A percentile compares a stretch with the other conserved stretches of the same genome.
These are phyloP conservation scores for Diutina neorugosa DNA, from an alignment of 1,139 yeast species.

Conservation along the genomic window DNA sequence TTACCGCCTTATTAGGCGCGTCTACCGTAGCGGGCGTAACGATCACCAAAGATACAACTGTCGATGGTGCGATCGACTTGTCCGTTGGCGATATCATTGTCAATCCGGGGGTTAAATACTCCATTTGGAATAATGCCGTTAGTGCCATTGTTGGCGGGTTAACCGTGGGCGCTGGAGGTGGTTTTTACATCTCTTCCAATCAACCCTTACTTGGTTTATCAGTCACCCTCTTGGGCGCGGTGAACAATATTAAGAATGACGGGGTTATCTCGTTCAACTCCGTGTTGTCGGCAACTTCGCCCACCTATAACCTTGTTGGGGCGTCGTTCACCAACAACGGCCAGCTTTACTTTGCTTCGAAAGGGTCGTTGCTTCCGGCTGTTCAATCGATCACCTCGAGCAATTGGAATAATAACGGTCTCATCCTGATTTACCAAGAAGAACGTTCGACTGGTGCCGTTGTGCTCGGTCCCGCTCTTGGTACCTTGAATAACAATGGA, in stretches of 20 bases:
- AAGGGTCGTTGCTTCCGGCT: not conserved
- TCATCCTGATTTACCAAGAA: not conserved
- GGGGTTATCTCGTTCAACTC: not conserved
- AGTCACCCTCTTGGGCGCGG: not conserved
- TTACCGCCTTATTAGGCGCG: not conserved
- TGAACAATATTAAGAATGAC: not conserved
- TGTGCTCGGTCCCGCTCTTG: not conserved
- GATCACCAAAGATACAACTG: not conserved
- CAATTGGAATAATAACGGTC: not conserved
- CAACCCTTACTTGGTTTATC: not conserved
- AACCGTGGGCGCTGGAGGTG: constrained; percentile 2
- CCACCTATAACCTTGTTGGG: not conserved
- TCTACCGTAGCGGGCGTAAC: not conserved
- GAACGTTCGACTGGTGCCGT: not conserved
- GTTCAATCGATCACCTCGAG: not conserved
- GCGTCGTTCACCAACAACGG: constrained; percentile 3
- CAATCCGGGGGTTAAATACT: not conserved
- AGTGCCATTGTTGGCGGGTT: not conserved
- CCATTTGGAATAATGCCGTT: not conserved
- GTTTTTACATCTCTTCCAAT: not conserved
- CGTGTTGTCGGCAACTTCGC: not conserved
- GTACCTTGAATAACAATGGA: not conserved
- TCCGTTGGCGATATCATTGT: not conserved
- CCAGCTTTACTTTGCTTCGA: not conserved
- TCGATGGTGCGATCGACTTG: not conserved